Conservation (phyloP, 2,329 filamentous ascomycete species). For the Decorospora gaudefroyi region DNA sequence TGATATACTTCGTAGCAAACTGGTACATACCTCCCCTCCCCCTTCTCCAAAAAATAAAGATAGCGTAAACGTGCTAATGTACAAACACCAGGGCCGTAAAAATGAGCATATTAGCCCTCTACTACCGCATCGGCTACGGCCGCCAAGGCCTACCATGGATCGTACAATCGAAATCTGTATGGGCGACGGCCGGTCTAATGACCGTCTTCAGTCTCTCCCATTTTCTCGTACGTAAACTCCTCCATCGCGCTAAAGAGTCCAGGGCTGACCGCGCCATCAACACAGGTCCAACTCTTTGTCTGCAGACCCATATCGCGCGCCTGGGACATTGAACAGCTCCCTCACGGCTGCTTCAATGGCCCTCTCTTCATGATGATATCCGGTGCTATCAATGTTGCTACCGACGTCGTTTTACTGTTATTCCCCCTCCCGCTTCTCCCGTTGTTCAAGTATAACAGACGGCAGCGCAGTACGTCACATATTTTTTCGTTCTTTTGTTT, state of each 20-base stretch:
- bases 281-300: slow-evolving; percentile 26
- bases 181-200: slow-evolving; percentile 26
- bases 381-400: slow-evolving; percentile 32
- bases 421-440: slow-evolving; percentile 33
- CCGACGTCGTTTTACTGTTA: slow-evolving; percentile 29
- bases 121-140: slow-evolving; percentile 34
- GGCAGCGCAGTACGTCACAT: slow-evolving; percentile 30
- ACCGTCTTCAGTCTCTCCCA: slow-evolving; percentile 28
- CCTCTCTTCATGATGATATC: slow-evolving; percentile 28
- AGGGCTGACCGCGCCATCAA: neutral
- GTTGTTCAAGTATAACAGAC: slow-evolving; percentile 32
- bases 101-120: slow-evolving; percentile 38
- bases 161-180: slow-evolving; percentile 28
- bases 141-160: slow-evolving; percentile 31
- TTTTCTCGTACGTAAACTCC: slow-evolving; percentile 23
- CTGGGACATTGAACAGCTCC: slow-evolving; percentile 25
- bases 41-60: neutral
- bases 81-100: slow-evolving; percentile 40
- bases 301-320: slow-evolving; percentile 27
- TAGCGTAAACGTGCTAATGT: slow-evolving; percentile 2
- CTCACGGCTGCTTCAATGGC: slow-evolving; percentile 26
- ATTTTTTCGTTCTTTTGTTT: no score
- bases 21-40: slow-evolving; percentile 21
- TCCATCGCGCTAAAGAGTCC: neutral
- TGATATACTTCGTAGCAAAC: slow-evolving; percentile 36